phyloP scores from a whole-genome alignment of 2,329 filamentous ascomycete genomes.

The Aspergillus alliaceus region DNA sequence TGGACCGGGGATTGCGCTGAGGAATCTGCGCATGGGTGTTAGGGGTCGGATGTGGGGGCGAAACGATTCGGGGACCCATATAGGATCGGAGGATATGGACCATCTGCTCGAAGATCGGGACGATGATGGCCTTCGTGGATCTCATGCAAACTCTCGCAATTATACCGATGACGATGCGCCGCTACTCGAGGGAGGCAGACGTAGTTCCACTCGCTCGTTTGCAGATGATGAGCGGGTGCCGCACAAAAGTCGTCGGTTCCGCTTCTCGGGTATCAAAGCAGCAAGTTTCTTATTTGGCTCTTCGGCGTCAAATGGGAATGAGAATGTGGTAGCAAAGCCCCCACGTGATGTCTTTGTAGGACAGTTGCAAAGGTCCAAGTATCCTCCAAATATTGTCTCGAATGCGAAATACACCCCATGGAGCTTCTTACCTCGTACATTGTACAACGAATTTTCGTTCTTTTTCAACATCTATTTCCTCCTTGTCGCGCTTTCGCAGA shows the following conservation, averaged over 20 bases:
- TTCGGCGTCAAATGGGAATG: constrained; percentile 37
- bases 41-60: constrained; percentile 43
- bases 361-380: constrained; percentile 69
- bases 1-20: constrained; percentile 44
- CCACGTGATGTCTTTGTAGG: constrained; percentile 77
- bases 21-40: constrained; percentile 53
- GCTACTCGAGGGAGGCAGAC: constrained; percentile 57
- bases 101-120: constrained; percentile 66
- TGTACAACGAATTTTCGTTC: constrained; percentile 99
- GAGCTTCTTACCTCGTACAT: constrained; percentile 88
- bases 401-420: constrained; percentile 97
- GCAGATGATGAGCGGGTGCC: constrained; percentile 42
- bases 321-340: constrained; percentile 47
- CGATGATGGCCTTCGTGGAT: constrained; percentile 55
- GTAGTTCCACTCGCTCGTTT: constrained; percentile 38
- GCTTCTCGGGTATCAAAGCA: constrained; percentile 68
- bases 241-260: constrained; percentile 55
- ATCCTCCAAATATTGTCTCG: constrained; percentile 86
- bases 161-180: constrained; percentile 70
- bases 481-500: constrained; percentile 89
- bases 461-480: constrained; percentile 99
- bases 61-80: constrained; percentile 43
- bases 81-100: constrained; percentile 59
- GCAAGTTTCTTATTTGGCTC: constrained; percentile 28
- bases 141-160: constrained; percentile 56